phyloP scores from a whole-genome alignment of 2,329 filamentous ascomycete genomes.

The Cadophora gregata region DNA sequence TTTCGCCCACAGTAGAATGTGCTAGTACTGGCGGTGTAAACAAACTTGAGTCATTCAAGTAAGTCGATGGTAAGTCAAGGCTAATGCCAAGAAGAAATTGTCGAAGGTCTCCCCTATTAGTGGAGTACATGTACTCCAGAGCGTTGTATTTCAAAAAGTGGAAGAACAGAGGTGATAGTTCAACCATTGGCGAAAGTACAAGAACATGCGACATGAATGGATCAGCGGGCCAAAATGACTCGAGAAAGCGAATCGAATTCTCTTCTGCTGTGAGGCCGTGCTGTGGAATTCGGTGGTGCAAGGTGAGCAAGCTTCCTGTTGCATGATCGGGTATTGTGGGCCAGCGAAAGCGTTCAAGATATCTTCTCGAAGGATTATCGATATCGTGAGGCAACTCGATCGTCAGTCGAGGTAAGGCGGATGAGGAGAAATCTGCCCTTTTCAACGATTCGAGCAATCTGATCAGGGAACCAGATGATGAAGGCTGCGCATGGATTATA shows the following conservation, averaged over 20 bases:
- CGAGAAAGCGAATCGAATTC: slow-evolving; percentile 76
- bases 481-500: slow-evolving; percentile 75
- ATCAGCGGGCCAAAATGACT: slow-evolving; percentile 83
- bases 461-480: slow-evolving; percentile 75
- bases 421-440: slow-evolving; percentile 75
- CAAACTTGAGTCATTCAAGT: slow-evolving; percentile 63
- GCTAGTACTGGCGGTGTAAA: slow-evolving; percentile 57
- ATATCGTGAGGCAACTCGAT: slow-evolving; percentile 80
- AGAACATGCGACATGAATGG: slow-evolving; percentile 74
- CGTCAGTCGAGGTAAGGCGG: slow-evolving; percentile 75
- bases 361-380: slow-evolving; percentile 68
- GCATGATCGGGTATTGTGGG: slow-evolving; percentile 55
- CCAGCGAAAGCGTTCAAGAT: slow-evolving; percentile 71
- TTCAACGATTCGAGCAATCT: slow-evolving; percentile 78
- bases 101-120: slow-evolving; percentile 52
- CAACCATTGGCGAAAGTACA: slow-evolving; percentile 80
- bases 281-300: slow-evolving; percentile 75
- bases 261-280: slow-evolving; percentile 68
- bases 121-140: slow-evolving; percentile 79
- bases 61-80: slow-evolving; percentile 72
- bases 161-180: slow-evolving; percentile 81
- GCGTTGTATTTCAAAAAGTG: slow-evolving; percentile 84
- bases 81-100: slow-evolving; percentile 76
- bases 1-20: slow-evolving; percentile 18
- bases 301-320: slow-evolving; percentile 62